These are phyloP conservation scores for Rhododendron griersonianum DNA, from an alignment of 148 eudicot genomes.

Conservation along the genomic window DNA sequence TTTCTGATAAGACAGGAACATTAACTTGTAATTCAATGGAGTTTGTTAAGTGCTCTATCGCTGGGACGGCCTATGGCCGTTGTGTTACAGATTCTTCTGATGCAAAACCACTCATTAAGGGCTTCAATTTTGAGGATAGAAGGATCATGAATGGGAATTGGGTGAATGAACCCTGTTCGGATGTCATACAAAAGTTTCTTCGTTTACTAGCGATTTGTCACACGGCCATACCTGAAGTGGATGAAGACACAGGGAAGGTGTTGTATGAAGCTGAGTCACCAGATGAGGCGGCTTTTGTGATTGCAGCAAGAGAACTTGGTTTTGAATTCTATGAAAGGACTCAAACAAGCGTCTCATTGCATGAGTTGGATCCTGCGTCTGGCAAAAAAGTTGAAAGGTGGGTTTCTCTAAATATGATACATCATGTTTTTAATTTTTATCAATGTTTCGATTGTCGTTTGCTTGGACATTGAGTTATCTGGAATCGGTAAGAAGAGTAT, in stretches of 20 bases:
- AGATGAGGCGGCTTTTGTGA: slow-evolving; percentile 97
- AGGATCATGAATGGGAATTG: slow-evolving; percentile 75
- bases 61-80: slow-evolving; percentile 83
- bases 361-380: slow-evolving; percentile 63
- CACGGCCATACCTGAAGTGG: slow-evolving; percentile 84
- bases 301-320: slow-evolving; percentile 91
- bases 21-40: slow-evolving; percentile 96
- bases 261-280: slow-evolving; percentile 97
- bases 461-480: background rate
- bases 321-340: slow-evolving; percentile 85
- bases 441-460: background rate
- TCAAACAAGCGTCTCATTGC: slow-evolving; percentile 65
- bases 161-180: slow-evolving; percentile 66
- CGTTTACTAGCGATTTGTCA: slow-evolving; percentile 76
- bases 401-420: slow-evolving; percentile 14
- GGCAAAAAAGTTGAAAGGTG: slow-evolving; percentile 68
- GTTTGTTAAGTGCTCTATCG: slow-evolving; percentile 87
- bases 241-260: slow-evolving; percentile 64
- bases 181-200: slow-evolving; percentile 68
- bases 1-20: slow-evolving; percentile 96
- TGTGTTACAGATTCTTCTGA: slow-evolving; percentile 56
- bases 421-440: background rate
- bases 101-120: slow-evolving; percentile 43
- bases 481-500: background rate
- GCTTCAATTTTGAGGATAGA: slow-evolving; percentile 82